A percentile compares a stretch with the other conserved stretches of the same genome.
These are phyloP conservation scores for Neurospora sp. DNA, from an alignment of 495 filamentous ascomycete genomes.

Conservation along the genomic window DNA sequence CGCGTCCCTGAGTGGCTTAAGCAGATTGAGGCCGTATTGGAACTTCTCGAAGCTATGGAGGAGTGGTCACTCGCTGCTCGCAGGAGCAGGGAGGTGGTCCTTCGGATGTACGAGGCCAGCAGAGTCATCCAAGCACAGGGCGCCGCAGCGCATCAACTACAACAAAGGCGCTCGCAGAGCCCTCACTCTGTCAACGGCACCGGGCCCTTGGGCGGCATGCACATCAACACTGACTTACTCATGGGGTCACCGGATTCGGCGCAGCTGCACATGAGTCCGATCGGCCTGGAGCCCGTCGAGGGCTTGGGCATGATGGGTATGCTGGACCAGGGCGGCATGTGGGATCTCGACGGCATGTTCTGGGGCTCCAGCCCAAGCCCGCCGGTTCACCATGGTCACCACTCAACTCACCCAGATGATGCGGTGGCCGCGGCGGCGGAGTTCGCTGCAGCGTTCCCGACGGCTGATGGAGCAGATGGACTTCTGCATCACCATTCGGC, in stretches of 20 bases:
- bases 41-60: slow-evolving; percentile 58
- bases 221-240: slow-evolving; percentile 29
- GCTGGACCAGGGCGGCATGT: slow-evolving; percentile 43
- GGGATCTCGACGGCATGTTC: slow-evolving; percentile 47
- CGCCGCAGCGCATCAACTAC: slow-evolving; percentile 15
- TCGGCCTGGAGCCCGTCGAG: slow-evolving; percentile 39
- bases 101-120: slow-evolving; percentile 57
- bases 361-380: slow-evolving; percentile 32
- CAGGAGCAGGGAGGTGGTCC: slow-evolving; percentile 57
- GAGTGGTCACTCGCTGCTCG: slow-evolving; percentile 63
- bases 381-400: not conserved
- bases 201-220: slow-evolving; percentile 10
- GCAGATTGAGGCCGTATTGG: slow-evolving; percentile 61
- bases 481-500: slow-evolving; percentile 11
- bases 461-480: slow-evolving; percentile 19
- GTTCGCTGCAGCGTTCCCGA: slow-evolving; percentile 10
- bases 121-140: slow-evolving; percentile 29
- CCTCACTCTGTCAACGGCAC: slow-evolving; percentile 6
- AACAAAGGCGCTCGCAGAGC: slow-evolving; percentile 13
- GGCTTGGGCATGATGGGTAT: slow-evolving; percentile 43
- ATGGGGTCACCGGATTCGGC: slow-evolving; percentile 18
- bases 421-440: not conserved
- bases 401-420: not conserved
- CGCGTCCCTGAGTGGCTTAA: slow-evolving; percentile 46
- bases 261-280: slow-evolving; percentile 38